Evolutionary conservation across 495 filamentous ascomycete species (phyloP).

Genomic region (Xylaria castorea): DNA sequence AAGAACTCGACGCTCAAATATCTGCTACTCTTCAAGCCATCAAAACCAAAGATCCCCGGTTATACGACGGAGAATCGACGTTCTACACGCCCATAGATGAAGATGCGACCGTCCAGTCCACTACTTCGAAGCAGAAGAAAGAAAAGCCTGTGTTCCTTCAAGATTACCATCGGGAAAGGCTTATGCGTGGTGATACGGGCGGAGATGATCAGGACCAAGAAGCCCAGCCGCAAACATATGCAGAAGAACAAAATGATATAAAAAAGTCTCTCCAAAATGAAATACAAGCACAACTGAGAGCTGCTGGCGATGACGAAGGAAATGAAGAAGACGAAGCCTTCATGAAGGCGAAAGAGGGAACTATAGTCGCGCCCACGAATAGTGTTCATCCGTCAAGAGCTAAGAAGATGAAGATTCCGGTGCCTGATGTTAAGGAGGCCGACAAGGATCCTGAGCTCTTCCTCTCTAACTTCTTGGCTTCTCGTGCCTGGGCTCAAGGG

Average conservation of each 20-base stretch:
- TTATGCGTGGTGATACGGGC: conserved; percentile 67
- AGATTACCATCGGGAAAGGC: conserved; percentile 89
- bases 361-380: conserved; percentile 34
- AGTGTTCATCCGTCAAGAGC: conserved; percentile 56
- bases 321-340: conserved; percentile 77
- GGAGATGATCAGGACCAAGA: conserved; percentile 65
- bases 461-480: conserved; percentile 85
- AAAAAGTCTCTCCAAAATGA: conserved; percentile 77
- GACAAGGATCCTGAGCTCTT: conserved; percentile 91
- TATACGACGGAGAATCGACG: conserved; percentile 79
- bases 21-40: conserved; percentile 84
- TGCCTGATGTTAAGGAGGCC: conserved; percentile 74
- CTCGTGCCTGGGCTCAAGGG: conserved; percentile 83
- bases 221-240: conserved; percentile 70
- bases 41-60: conserved; percentile 82
- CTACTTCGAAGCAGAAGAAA: conserved; percentile 56
- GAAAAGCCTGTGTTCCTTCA: conserved; percentile 85
- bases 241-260: conserved; percentile 82
- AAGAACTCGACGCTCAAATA: conserved; percentile 84
- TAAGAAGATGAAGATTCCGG: conserved; percentile 55
- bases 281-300: conserved; percentile 70
- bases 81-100: conserved; percentile 76
- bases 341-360: conserved; percentile 56
- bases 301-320: conserved; percentile 57
- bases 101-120: conserved; percentile 42